Conservation (phyloP, 805 yeast genomes). For the Teunomyces kruisii region DNA sequence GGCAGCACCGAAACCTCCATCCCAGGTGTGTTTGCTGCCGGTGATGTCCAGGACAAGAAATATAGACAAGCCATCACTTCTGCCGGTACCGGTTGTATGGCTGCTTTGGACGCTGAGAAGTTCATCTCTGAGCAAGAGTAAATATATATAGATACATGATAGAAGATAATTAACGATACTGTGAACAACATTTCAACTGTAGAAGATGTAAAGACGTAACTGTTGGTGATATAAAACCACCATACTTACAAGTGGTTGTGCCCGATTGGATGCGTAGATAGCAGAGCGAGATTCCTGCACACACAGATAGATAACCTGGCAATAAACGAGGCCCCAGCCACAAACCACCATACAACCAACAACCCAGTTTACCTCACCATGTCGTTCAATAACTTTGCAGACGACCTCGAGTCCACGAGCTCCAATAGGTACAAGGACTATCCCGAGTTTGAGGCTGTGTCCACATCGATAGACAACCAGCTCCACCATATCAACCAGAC, state of each 20-base stretch:
- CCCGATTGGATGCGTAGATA: no score
- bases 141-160: not conserved
- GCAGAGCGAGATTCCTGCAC: no score
- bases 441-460: constrained; percentile 38
- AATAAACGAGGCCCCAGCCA: no score
- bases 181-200: not conserved
- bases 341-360: not conserved
- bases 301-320: no score
- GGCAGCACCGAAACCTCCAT: constrained; percentile 86
- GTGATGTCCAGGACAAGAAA: constrained; percentile 96
- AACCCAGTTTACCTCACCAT: constrained; percentile 8
- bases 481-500: constrained; percentile 29
- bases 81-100: constrained; percentile 99
- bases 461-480: constrained; percentile 31
- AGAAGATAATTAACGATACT: not conserved
- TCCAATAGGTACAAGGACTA: constrained; percentile 32
- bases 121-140: constrained; percentile 58
- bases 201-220: no score
- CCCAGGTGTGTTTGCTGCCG: constrained; percentile 95
- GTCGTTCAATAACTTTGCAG: constrained; percentile 25
- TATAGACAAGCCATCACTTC: constrained; percentile 99
- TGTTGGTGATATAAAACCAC: no score
- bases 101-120: constrained; percentile 93
- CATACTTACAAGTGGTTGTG: no score
- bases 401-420: constrained; percentile 29